These are phyloP conservation scores for Neonectria ditissima DNA, from an alignment of 2,329 filamentous ascomycete genomes.

Conservation along the genomic window DNA sequence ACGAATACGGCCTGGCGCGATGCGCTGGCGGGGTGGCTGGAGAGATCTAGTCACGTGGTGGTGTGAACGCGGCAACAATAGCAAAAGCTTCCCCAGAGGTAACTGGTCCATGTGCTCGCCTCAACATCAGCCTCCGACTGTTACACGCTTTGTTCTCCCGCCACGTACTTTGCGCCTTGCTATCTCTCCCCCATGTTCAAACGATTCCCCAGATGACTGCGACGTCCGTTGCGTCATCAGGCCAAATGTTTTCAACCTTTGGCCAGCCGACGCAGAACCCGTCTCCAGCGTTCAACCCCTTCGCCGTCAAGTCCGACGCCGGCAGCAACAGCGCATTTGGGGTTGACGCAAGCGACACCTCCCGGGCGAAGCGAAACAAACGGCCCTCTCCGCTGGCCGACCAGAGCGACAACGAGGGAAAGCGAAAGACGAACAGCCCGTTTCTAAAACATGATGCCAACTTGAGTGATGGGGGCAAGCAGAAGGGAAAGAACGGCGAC, in stretches of 20 bases:
- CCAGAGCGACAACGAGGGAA: conserved; percentile 45
- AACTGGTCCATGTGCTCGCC: conserved; percentile 27
- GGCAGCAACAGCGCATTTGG: conserved; percentile 48
- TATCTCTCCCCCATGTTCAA: conserved; percentile 49
- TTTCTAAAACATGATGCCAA: conserved; percentile 44
- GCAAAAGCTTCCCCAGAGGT: conserved; percentile 37
- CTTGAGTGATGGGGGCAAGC: conserved; percentile 42
- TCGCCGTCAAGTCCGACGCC: conserved; percentile 45
- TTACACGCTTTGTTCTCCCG: conserved; percentile 27
- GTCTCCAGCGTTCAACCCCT: conserved; percentile 52
- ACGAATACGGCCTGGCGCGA: not conserved
- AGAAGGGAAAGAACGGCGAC: conserved; percentile 40
- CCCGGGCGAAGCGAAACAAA: conserved; percentile 44
- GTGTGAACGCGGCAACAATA: conserved; percentile 21
- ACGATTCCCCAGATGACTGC: conserved; percentile 52
- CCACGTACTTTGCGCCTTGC: conserved; percentile 32
- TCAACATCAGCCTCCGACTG: conserved; percentile 31
- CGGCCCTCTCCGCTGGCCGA: conserved; percentile 40
- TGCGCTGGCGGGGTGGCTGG: conserved; percentile 5
- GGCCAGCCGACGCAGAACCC: conserved; percentile 51
- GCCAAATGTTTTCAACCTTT: conserved; percentile 54
- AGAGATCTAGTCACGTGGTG: conserved; percentile 35
- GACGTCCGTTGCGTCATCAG: conserved; percentile 56
- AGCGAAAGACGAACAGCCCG: conserved; percentile 43
- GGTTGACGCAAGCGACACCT: conserved; percentile 46